These are phyloP conservation scores for Beauveria pseudobassiana DNA, from an alignment of 2,329 filamentous ascomycete genomes.

Conservation along the genomic window DNA sequence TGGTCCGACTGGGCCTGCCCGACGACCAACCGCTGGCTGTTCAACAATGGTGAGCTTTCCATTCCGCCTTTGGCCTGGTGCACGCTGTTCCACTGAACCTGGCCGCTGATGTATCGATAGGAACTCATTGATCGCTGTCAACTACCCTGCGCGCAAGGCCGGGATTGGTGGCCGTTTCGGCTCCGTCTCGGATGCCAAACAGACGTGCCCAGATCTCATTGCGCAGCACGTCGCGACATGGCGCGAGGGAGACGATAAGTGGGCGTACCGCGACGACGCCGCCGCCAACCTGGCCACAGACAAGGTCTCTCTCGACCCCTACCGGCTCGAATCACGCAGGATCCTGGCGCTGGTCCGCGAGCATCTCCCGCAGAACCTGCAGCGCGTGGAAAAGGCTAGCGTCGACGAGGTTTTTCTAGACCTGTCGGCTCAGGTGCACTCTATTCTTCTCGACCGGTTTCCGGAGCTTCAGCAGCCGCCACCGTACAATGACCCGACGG, in stretches of 20 bases:
- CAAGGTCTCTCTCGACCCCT: slow-evolving; percentile 92
- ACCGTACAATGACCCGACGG: slow-evolving; percentile 66
- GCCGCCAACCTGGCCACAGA: slow-evolving; percentile 73
- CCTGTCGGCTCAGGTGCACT: slow-evolving; percentile 76
- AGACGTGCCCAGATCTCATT: slow-evolving; percentile 76
- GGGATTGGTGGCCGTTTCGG: slow-evolving; percentile 70
- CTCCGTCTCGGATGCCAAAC: slow-evolving; percentile 71
- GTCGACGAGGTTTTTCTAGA: slow-evolving; percentile 96
- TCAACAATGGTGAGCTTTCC: slow-evolving; percentile 66
- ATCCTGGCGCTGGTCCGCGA: slow-evolving; percentile 77
- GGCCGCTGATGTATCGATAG: not conserved
- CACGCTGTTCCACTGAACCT: too few species aligned
- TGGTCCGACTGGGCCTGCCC: slow-evolving; percentile 69
- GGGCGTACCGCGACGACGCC: slow-evolving; percentile 83
- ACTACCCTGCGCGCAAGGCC: slow-evolving; percentile 80
- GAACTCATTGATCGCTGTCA: slow-evolving; percentile 70
- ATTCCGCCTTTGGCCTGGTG: too few species aligned
- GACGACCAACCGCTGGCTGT: slow-evolving; percentile 80
- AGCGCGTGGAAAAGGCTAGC: slow-evolving; percentile 84
- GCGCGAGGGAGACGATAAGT: slow-evolving; percentile 83
- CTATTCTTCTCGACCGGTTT: slow-evolving; percentile 66
- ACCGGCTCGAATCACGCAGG: slow-evolving; percentile 73
- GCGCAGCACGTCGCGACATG: slow-evolving; percentile 93
- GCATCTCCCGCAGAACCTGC: slow-evolving; percentile 54
- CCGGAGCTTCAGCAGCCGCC: slow-evolving; percentile 59